Base-by-base conservation (phyloP, 768 basidiomycete genomes). In the Boletus eberwhitei region DNA sequence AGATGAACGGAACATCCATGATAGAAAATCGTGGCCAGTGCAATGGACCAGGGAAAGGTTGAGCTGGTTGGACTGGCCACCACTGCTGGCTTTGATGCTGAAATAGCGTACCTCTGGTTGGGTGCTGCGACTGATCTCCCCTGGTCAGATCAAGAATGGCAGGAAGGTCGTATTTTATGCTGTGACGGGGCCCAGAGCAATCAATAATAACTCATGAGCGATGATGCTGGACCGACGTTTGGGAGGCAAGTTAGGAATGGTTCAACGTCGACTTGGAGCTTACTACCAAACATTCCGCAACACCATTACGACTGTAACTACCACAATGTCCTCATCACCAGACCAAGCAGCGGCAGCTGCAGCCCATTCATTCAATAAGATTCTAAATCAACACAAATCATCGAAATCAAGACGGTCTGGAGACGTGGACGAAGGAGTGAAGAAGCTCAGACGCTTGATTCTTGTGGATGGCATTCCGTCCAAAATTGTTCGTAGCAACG, bases 401-500 rank as follows among this genome's bases (percentile, higher is more conserved):
- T 84, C 87, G 7, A 88, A 84, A 70, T 79, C 84, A 53, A 80
- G 85, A 52, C 77, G 82, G 16, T 74, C 82, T 21, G 74, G 78
- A 34, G 84, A 83, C 56, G 83, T 92, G 26, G 87, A 91, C 37
- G 93, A 95, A 69, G 85, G 84, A 21, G 77, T 87, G n/a, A 93
- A 89, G 74, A 90, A 91, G 71, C 74, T 97, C 52, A 76, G 93
- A 39, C 81, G 93, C 36, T 75, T 93, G 74, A 93, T 97, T 43
- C 82, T 97, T 32, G 90, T 93, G 21, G 93, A 95, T 56, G 92
- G 92, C 8, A 90, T 96, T 53, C 93, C 93, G 17, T 88, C 88
- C 14, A 73, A 80, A 41, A 75, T 78, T 39, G 93, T 92, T 69
- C 55, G 87, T 79, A n/a, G 8, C 29, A 29, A 42, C 42, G 24